Percentiles rank a stretch among this genome's conserved stretches.
These are phyloP conservation scores for Ulota crispa DNA, from an alignment of 225 moss, liverwort and hornwort genomes.

Conservation along the genomic window DNA sequence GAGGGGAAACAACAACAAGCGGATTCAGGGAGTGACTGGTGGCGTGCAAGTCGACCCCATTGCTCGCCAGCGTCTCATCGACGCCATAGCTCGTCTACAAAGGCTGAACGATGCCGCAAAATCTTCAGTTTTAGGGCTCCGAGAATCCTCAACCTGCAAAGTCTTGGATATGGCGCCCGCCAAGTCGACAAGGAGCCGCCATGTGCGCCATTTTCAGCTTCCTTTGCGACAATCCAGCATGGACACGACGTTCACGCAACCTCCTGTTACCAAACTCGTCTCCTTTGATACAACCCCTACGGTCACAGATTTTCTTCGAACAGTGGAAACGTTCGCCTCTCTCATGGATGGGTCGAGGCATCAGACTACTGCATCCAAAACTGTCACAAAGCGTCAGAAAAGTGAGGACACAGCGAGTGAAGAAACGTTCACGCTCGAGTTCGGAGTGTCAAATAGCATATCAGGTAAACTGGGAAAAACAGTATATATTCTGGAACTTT, in stretches of 20 bases:
- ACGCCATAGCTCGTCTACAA: constrained; percentile 36
- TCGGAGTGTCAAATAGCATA: constrained; percentile 1
- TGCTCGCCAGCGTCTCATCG: constrained; percentile 27
- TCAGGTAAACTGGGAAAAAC: too few relatives aligned
- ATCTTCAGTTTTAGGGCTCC: not conserved
- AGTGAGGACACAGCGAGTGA: constrained; percentile 19
- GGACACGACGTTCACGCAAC: not conserved
- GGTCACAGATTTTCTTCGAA: constrained; percentile 13
- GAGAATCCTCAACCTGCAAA: not conserved
- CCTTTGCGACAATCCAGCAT: not conserved
- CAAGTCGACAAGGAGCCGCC: not conserved
- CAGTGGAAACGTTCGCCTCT: constrained; percentile 25
- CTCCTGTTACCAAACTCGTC: too few relatives aligned
- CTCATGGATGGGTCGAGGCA: constrained; percentile 12
- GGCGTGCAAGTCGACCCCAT: not conserved
- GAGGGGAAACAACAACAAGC: not conserved
- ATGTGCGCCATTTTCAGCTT: constrained; percentile 23
- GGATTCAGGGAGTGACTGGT: not conserved
- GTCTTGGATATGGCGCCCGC: not conserved
- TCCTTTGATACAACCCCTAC: not conserved
- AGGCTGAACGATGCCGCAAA: constrained; percentile 16
- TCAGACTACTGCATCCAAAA: not conserved
- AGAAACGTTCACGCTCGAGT: constrained; percentile 33
- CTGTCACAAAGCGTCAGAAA: not conserved
- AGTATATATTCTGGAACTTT: too few relatives aligned